A percentile compares a stretch with the other conserved stretches of the same genome.
Conservation (phyloP, 2,329 filamentous ascomycete species). For the Paecilomyces niveus region DNA sequence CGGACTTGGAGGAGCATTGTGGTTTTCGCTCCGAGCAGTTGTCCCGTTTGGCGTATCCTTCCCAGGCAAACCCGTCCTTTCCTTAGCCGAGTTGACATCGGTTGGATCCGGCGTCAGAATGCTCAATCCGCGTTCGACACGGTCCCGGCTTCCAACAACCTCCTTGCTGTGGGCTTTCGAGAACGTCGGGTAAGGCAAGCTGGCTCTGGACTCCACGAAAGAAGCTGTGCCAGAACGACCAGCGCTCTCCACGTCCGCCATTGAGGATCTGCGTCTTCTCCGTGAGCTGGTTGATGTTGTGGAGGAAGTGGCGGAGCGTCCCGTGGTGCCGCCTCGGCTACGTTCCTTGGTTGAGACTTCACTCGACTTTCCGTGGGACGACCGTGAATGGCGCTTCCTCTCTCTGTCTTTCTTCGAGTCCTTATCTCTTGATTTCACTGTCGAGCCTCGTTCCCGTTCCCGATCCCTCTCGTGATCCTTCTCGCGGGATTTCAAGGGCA, state of each 20-base stretch:
- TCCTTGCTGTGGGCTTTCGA: constrained; percentile 92
- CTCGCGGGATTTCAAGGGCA: constrained; percentile 8
- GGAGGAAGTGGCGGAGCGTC: constrained; percentile 5
- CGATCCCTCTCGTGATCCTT: constrained; percentile 13
- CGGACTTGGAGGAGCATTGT: constrained; percentile 40
- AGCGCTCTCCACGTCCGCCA: constrained; percentile 10
- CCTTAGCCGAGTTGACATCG: constrained; percentile 43
- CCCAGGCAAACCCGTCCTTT: constrained; percentile 28
- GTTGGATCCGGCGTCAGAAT: constrained; percentile 65
- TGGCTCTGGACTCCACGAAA: constrained; percentile 39
- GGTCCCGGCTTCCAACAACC: constrained; percentile 59
- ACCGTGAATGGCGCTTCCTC: constrained; percentile 1
- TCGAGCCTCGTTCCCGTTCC: neutral
- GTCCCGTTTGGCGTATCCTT: constrained; percentile 32
- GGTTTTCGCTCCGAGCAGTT: constrained; percentile 19
- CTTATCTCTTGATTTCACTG: neutral
- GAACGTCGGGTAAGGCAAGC: constrained; percentile 70
- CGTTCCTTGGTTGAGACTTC: constrained; percentile 10
- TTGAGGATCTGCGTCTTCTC: constrained; percentile 8
- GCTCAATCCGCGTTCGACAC: constrained; percentile 34
- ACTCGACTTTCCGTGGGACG: constrained; percentile 10
- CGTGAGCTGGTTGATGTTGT: constrained; percentile 3
- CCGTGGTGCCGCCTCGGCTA: constrained; percentile 5
- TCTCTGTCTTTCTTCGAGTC: constrained; percentile 5
- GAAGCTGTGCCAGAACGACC: constrained; percentile 24